Base-by-base conservation (phyloP, 1,284 basidiomycete genomes). In the Papiliotrema nemorosa region DNA sequence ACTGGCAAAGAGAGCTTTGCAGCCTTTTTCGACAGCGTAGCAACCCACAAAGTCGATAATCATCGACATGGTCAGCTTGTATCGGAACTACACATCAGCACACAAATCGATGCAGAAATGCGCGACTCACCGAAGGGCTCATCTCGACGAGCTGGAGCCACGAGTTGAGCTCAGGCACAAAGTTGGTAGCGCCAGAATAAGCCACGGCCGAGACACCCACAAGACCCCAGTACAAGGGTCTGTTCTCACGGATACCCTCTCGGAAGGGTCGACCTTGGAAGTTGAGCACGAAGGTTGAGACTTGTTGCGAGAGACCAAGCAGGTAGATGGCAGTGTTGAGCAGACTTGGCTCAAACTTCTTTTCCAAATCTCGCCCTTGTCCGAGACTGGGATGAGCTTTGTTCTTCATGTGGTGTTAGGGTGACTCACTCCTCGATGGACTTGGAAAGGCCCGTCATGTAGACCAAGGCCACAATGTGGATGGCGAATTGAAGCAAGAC, bases 131-230 rank as follows among this genome's bases (percentile, higher is more conserved):
- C 36, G 76, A 66, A 27, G 72, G 68, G 40, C 84, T 76, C 91
- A 99, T 94, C 73, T 89, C 89, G 24, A 97, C 91, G 35, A 98
- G 86, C 76, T 98, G 94, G 38, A 99, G 79, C 94, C 94, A 98
- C 33, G 87, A 79, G 74, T 96, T 98, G 58, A 97, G 71, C 75
- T 98, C 96, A 1, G 96, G 94, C 67, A 97, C 78, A 61, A 97
- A 86, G 72, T 99, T 91, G 1, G 87, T 90, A 6, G 91, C 83
- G 29, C 92, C 92, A n/a, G 82, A 87, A 76, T 96, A 89, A 7
- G 93, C 93, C 12, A 97, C 91, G 3, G 83, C 81, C 51, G 84
- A 84, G 21, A 88, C 92, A 20, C 86, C 88, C 38, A 94, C 78
- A 12, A 97, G 82, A 36, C 92, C 92, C 77, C 85, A 96, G 73